Evolutionary conservation across 2,329 filamentous ascomycete species (phyloP), one percentile per base, ranked within the genome.

Genomic region (Teratosphaeria nubilosa): DNA sequence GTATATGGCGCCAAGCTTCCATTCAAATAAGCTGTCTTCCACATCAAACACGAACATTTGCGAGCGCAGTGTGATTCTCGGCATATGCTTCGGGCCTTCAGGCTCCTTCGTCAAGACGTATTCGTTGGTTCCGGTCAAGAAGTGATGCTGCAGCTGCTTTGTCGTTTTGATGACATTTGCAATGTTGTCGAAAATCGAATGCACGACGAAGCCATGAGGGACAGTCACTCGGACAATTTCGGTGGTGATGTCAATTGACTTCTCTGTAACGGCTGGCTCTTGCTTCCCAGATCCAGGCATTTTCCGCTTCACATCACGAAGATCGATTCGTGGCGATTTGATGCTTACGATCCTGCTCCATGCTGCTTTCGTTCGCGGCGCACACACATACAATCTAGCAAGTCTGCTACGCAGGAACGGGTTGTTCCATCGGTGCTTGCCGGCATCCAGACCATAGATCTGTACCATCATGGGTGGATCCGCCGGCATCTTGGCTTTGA

Each of bases 11-110:
- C 91, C 90, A 10, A 99, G 78, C 70, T 96, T 97, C 89, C 91
- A 99, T 72, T 99, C 94, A 68, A 99, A 99, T 0, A 90, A 87
- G 54, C 94, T 92, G 70, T 99, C 94, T 74, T 99, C 94, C 37
- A 99, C 79, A 69, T 97, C 92, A 59, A 99, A 92, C 2, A 96
- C 76, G 25, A 99, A 79, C 5, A 88, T 88, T 66, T 88, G 88
- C 57, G 87, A 87, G 55, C 91, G 84, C 10, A 99, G 64, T 0
- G 91, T 92, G 24, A 99, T 78, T 68, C 89, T 92, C 1, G 94
- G 94, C 0, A 99, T 85, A 52, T 83, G 78, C 71, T 95, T 97
- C 0, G 95, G 90, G 0, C 82, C 86, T 72, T 96, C 90, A 0
- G 94, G 90, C 10, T 82, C 81, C 73, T 96, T 96, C 16, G 88